Evolutionary conservation across 2,329 filamentous ascomycete species (phyloP).

Genomic region (Pezicula neosporulosa): DNA sequence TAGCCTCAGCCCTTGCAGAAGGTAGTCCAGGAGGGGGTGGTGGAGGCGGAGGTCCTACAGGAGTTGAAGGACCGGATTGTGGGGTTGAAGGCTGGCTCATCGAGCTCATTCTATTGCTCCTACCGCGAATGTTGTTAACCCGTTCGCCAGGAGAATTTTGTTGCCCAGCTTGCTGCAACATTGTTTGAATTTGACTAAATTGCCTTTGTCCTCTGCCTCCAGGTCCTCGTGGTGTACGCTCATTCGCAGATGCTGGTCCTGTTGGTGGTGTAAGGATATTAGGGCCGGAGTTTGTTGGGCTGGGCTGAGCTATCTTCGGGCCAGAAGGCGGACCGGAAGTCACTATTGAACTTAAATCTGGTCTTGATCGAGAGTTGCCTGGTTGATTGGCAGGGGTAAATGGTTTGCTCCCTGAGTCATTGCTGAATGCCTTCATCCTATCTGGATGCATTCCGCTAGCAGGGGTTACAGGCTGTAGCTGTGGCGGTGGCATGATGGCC

Average conservation of each 20-base stretch:
- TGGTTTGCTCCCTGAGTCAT: constrained; percentile 18
- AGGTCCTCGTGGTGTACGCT: constrained; percentile 23
- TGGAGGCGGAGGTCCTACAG: constrained; percentile 52
- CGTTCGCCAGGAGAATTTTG: constrained; percentile 31
- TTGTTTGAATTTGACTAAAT: constrained; percentile 57
- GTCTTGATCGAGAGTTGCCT: constrained; percentile 30
- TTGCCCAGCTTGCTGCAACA: constrained; percentile 48
- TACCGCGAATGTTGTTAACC: constrained; percentile 20
- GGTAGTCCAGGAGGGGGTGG: constrained; percentile 40
- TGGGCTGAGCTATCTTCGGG: constrained; percentile 24
- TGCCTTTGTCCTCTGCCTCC: constrained; percentile 48
- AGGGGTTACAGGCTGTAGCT: constrained; percentile 30
- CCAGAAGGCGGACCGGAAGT: constrained; percentile 25
- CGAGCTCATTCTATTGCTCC: constrained; percentile 30
- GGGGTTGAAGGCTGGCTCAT: constrained; percentile 47
- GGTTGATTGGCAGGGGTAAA: constrained; percentile 25
- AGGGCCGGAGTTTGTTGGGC: constrained; percentile 18
- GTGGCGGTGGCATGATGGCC: constrained; percentile 24
- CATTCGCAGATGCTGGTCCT: constrained; percentile 28
- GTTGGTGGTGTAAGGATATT: constrained; percentile 27
- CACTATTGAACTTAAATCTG: constrained; percentile 23
- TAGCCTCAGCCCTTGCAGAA: constrained; percentile 16
- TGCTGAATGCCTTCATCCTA: constrained; percentile 21
- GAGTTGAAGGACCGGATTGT: constrained; percentile 45
- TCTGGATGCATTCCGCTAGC: constrained; percentile 27